Percentiles rank a stretch among this genome's conserved stretches.
Evolutionary conservation across 129 eudicot species (phyloP).

Genomic region (Lactuca sativa): DNA sequence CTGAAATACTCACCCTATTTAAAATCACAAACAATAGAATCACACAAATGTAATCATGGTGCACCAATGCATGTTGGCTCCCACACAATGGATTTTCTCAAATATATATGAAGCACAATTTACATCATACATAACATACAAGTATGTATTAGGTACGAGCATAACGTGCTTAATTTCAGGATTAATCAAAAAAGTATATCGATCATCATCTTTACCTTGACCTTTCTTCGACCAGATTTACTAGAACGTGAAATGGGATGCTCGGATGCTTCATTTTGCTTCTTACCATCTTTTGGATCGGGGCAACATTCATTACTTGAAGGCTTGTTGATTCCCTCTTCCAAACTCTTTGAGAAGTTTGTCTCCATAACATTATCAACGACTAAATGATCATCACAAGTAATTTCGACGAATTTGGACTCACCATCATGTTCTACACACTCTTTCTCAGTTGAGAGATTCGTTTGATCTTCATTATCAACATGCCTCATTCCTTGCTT

Average conservation of each 20-base stretch:
- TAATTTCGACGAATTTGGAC: constrained; percentile 77
- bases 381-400: constrained; percentile 31
- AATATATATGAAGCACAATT: no score
- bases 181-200: background rate
- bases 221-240: constrained; percentile 55
- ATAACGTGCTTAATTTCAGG: no score
- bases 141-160: background rate
- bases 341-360: constrained; percentile 30
- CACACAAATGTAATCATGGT: background rate
- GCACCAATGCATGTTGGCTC: background rate
- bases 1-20: constrained; percentile 38
- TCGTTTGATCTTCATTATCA: constrained; percentile 57
- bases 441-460: constrained; percentile 40
- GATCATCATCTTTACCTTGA: constrained; percentile 49
- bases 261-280: constrained; percentile 30
- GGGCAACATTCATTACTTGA: constrained; percentile 30
- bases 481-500: constrained; percentile 55
- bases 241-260: constrained; percentile 32
- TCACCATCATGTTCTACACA: constrained; percentile 53
- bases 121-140: no score
- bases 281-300: constrained; percentile 20
- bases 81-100: background rate
- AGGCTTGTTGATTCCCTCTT: constrained; percentile 34
- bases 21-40: background rate
- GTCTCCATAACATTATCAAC: constrained; percentile 26